Conservation (phyloP, 2,329 filamentous ascomycete genomes). For the Venturia asperata region DNA sequence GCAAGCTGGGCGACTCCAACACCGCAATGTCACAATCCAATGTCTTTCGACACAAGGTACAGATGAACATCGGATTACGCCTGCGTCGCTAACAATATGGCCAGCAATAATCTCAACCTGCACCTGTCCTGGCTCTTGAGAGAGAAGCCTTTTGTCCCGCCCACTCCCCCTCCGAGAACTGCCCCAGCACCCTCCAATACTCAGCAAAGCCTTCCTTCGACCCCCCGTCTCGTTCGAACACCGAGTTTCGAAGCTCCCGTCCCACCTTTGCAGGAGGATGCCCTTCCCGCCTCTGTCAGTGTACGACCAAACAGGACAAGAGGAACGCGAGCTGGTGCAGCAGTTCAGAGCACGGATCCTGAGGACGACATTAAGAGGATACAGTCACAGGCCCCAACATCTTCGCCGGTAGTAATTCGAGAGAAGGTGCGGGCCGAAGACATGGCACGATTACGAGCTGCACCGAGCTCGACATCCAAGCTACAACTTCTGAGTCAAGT, state of each 20-base stretch:
- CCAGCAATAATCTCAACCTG: conserved; percentile 39
- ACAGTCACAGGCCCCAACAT: neutral
- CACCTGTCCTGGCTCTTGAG: conserved; percentile 44
- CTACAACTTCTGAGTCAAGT: conserved; percentile 30
- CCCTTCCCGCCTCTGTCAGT: neutral
- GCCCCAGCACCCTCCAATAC: conserved; percentile 20
- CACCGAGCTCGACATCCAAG: conserved; percentile 37
- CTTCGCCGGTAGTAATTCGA: neutral
- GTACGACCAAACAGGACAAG: conserved; percentile 7
- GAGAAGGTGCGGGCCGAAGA: conserved; percentile 21
- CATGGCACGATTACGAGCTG: conserved; percentile 41
- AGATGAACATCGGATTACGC: neutral
- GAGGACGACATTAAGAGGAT: neutral
- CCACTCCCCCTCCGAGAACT: conserved; percentile 26
- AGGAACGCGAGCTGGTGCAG: neutral
- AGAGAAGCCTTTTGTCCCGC: conserved; percentile 40
- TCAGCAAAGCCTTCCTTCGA: conserved; percentile 10
- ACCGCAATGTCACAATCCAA: conserved; percentile 14
- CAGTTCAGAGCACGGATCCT: neutral
- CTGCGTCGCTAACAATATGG: neutral
- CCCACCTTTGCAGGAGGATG: neutral
- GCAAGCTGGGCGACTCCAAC: neutral
- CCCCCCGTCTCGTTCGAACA: neutral
- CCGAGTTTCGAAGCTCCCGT: conserved; percentile 11
- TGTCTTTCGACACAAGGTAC: conserved; percentile 12